Conservation (phyloP, 2,329 filamentous ascomycete genomes). For the Colletotrichum simmondsii region DNA sequence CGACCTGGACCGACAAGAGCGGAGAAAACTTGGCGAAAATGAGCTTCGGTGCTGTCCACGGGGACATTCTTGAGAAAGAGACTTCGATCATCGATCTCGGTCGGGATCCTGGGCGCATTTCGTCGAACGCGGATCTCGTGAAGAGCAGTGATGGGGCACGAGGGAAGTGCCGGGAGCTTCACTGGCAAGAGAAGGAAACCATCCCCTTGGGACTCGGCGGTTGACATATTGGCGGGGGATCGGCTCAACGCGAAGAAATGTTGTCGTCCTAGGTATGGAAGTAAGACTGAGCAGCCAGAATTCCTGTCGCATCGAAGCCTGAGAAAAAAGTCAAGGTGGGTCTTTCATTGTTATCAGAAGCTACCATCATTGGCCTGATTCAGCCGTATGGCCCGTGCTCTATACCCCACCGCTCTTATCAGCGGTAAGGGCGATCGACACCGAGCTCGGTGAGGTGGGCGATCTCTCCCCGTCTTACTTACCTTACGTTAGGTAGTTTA, state of each 20-base stretch:
- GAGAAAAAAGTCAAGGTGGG: conserved; percentile 14
- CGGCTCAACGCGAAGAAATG: background rate
- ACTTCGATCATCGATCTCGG: conserved; percentile 78
- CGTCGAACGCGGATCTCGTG: conserved; percentile 91
- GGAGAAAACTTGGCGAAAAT: conserved; percentile 81
- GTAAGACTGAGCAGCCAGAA: conserved; percentile 9
- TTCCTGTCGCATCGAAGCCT: background rate
- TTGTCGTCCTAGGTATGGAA: conserved; percentile 20
- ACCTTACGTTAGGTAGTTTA: too few species aligned
- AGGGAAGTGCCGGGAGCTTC: conserved; percentile 70
- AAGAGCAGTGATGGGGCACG: conserved; percentile 70
- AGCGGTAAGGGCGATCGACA: background rate
- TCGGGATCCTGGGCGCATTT: conserved; percentile 83
- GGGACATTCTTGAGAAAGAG: conserved; percentile 94
- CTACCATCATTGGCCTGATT: background rate
- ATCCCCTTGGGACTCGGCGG: conserved; percentile 41
- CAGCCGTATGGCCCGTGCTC: background rate
- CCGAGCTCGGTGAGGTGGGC: background rate
- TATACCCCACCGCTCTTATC: background rate
- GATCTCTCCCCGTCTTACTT: background rate
- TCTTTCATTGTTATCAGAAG: background rate
- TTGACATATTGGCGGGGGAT: conserved; percentile 40
- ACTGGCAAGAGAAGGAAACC: conserved; percentile 79
- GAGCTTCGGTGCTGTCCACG: conserved; percentile 80
- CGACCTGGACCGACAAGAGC: conserved; percentile 79